Conservation (phyloP, 345 rosid species). For the Syzygium aqueum region DNA sequence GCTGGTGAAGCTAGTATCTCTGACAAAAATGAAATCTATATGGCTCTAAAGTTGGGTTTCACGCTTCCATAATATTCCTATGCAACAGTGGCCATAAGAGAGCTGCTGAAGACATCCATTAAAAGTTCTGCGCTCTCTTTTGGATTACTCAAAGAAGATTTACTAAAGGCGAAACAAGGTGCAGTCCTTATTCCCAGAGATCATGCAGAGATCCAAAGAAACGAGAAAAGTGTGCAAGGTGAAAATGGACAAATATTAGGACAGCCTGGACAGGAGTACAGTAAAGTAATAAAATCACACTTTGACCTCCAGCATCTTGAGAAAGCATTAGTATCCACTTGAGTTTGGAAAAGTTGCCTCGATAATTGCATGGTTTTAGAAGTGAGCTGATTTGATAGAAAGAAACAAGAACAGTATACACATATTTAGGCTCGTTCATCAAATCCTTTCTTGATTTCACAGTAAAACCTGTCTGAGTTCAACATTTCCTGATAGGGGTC, state of each 20-base stretch:
- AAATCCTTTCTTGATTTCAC: neutral
- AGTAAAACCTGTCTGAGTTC: neutral
- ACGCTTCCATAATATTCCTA: slow-evolving; percentile 87
- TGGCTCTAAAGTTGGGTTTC: slow-evolving; percentile 68
- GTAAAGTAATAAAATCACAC: neutral
- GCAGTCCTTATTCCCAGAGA: neutral
- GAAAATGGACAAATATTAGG: neutral
- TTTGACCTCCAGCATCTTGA: neutral
- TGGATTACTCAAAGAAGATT: neutral
- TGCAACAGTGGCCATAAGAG: slow-evolving; percentile 95
- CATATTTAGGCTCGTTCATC: neutral
- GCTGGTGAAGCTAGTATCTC: slow-evolving; percentile 13
- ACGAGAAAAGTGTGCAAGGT: neutral
- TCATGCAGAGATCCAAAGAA: neutral
- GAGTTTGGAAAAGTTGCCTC: neutral
- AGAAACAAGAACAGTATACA: neutral
- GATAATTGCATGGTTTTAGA: neutral
- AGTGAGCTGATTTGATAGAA: neutral
- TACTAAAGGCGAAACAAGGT: neutral
- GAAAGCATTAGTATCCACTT: neutral
- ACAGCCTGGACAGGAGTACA: neutral
- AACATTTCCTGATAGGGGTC: neutral
- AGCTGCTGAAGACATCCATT: slow-evolving; percentile 71
- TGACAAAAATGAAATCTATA: slow-evolving; percentile 26
- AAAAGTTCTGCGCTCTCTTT: neutral